Base-by-base conservation (phyloP, 108 stramenopile genomes). In the Cyclostephanos invisitatus region DNA sequence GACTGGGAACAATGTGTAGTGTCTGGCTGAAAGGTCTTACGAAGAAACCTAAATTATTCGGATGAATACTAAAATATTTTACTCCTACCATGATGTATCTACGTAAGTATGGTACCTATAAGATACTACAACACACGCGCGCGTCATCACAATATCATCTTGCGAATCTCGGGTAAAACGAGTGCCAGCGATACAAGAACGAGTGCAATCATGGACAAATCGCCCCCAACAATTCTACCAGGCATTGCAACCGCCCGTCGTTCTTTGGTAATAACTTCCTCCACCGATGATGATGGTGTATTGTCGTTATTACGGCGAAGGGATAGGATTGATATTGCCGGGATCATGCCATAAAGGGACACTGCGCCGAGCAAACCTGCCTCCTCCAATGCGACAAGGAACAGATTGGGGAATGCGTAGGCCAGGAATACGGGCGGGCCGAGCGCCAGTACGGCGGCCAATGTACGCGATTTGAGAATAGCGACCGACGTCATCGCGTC, bases 321-420 rank as follows among this genome's bases (percentile, higher is more conserved):
- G 11, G 60, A 49, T 22, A 82, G 44, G 5, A 78, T 55, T 37
- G 72, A 72, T 28, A 82, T 60, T n/a, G 77, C 81, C 35, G 81
- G 81, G 35, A 82, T 35, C 18, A 82, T 1, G 12, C 81, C 81
- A 69, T 82, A 82, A 38, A 82, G 54, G 22, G 77, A 74, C 18
- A 82, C 77, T 12, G 67, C 81, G 1, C 81, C 81, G 10, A 82
- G 51, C 27, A 82, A 55, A 5, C 81, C 81, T 0, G 81, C 81
- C 54, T 82, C 73, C 42, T 82, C 81, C 10, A 82, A 36, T 18
- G 81, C 81, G 12, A 44, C 38, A 28, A 82, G 65, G 44, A 82
- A 82, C 32, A 78, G 18, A 51, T 74, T 72, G 0, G 81, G 77
- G 27, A 64, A 82, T 42, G 77, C 64, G 64, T 67, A 73, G 4